Evolutionary conservation across 495 filamentous ascomycete genomes (phyloP).

Genomic region (Aspergillus baeticus): DNA sequence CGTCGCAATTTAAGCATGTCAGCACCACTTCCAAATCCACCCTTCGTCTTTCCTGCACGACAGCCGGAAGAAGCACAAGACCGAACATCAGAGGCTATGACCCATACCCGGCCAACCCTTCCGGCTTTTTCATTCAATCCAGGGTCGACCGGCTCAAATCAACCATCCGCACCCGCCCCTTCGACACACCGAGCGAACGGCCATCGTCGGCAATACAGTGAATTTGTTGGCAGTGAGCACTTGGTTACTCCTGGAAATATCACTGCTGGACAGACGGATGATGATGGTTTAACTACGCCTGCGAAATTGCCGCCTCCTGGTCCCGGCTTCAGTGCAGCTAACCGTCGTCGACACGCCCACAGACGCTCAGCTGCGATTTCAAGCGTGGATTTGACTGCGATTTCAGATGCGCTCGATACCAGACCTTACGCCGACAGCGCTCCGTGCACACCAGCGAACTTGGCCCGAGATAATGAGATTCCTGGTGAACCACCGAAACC

Average conservation of each 20-base stretch:
- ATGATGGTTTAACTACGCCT: conserved; percentile 50
- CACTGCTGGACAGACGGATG: conserved; percentile 64
- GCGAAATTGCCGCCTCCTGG: conserved; percentile 46
- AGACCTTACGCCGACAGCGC: conserved; percentile 58
- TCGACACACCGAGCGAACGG: conserved; percentile 43
- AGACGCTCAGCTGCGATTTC: conserved; percentile 85
- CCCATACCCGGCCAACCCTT: conserved; percentile 41
- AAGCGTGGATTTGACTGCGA: conserved; percentile 74
- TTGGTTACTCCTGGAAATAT: conserved; percentile 55
- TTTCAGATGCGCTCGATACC: conserved; percentile 57
- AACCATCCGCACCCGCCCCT: conserved; percentile 29
- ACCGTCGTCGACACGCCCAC: conserved; percentile 73
- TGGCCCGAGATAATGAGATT: conserved; percentile 24
- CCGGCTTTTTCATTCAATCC: conserved; percentile 69
- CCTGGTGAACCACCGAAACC: conserved; percentile 34
- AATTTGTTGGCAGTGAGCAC: conserved; percentile 75
- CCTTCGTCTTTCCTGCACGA: conserved; percentile 65
- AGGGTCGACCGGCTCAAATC: conserved; percentile 32
- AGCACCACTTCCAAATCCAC: conserved; percentile 63
- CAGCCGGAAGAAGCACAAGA: conserved; percentile 24
- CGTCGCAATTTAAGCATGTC: conserved; percentile 35
- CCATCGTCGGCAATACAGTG: conserved; percentile 73
- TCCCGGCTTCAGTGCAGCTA: conserved; percentile 39
- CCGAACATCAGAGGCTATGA: conserved; percentile 15
- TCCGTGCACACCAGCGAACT: conserved; percentile 64